Percentiles rank a stretch among this genome's conserved stretches.
These are phyloP conservation scores for Emmonsia crescens DNA, from an alignment of 2,329 filamentous ascomycete species.

Conservation along the genomic window DNA sequence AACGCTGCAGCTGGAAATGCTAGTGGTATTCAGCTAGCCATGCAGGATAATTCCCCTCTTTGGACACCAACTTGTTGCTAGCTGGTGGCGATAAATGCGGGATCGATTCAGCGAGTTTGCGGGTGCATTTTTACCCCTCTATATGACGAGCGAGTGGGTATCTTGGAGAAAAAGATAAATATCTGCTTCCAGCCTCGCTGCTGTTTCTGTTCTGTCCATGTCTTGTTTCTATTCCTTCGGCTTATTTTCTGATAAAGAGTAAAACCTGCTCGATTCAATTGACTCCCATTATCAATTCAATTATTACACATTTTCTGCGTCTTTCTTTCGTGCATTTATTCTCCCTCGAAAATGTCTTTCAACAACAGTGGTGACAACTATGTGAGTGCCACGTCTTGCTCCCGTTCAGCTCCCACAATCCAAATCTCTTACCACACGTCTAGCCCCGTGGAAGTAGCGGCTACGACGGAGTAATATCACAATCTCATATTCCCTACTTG, in stretches of 20 bases:
- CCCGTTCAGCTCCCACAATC: neutral
- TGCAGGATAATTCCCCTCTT: neutral
- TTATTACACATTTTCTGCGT: neutral
- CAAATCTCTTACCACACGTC: neutral
- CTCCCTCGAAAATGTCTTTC: neutral
- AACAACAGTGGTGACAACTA: neutral
- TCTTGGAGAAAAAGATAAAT: neutral
- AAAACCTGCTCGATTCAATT: neutral
- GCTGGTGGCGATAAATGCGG: neutral
- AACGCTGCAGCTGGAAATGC: neutral
- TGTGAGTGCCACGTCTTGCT: neutral
- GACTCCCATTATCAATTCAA: neutral
- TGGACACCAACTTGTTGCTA: neutral
- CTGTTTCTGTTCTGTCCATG: neutral
- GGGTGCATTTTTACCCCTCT: neutral
- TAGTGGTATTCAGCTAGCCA: neutral
- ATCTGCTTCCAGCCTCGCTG: neutral
- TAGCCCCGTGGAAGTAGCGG: neutral
- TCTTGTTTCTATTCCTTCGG: neutral
- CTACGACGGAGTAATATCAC: neutral
- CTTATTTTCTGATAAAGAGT: neutral
- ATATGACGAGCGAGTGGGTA: neutral
- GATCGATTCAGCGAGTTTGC: neutral
- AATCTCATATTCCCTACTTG: neutral
- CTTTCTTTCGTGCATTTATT: neutral